phyloP scores from a whole-genome alignment of 2,329 filamentous ascomycete genomes.

The Teratosphaeria nubilosa region DNA sequence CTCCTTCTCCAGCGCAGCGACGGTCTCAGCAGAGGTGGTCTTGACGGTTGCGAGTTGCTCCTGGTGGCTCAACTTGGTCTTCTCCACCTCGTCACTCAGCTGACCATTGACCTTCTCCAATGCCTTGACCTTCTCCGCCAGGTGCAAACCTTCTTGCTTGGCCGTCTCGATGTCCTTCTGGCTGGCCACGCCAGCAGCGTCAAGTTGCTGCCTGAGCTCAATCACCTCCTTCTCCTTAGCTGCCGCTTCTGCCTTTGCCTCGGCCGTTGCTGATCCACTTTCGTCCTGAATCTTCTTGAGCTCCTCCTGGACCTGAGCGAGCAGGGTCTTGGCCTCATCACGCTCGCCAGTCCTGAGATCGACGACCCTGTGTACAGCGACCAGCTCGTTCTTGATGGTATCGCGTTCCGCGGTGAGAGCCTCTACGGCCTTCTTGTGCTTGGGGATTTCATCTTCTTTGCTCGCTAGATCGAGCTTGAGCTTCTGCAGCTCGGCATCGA shows the following conservation, averaged over 20 bases:
- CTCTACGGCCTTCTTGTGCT: background rate
- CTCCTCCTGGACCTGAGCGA: background rate
- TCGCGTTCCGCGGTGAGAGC: background rate
- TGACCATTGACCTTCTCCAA: background rate
- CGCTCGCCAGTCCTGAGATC: background rate
- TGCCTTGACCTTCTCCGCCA: background rate
- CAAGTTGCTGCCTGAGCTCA: background rate
- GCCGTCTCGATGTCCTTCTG: constrained; percentile 2
- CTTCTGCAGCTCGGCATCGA: background rate
- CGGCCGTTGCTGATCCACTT: background rate
- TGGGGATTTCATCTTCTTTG: background rate
- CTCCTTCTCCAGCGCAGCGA: background rate
- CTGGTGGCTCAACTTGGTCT: background rate
- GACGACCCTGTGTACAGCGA: background rate
- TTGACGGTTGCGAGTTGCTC: background rate
- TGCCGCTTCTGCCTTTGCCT: background rate
- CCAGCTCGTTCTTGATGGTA: background rate
- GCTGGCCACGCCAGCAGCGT: background rate
- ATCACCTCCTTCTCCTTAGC: background rate
- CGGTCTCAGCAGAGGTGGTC: background rate
- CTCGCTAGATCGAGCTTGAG: background rate
- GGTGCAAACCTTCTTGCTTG: constrained; percentile 1
- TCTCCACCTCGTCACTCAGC: background rate
- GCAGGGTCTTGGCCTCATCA: background rate
- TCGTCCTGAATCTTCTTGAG: background rate